phyloP scores from a whole-genome alignment of 257 asterid genomes.

The Paraleonurus japonicus region DNA sequence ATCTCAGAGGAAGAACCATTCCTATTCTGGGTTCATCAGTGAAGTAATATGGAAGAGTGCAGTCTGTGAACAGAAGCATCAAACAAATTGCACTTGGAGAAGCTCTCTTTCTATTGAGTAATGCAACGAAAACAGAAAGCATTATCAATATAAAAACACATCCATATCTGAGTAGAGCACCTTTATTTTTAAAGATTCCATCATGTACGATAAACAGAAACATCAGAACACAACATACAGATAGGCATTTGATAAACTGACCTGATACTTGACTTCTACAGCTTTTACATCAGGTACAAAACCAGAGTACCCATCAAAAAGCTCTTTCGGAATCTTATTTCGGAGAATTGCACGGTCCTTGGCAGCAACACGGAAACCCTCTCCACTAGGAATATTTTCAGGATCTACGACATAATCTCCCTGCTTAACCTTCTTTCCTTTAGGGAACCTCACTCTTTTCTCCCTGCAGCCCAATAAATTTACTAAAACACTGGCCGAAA shows the following conservation, averaged over 20 bases:
- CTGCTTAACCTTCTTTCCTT: constrained; percentile 78
- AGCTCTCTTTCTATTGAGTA: not conserved
- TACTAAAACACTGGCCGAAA: not conserved
- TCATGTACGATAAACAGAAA: not conserved
- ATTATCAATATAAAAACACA: not conserved
- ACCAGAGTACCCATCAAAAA: constrained; percentile 56
- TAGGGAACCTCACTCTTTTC: constrained; percentile 84
- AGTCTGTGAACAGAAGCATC: not conserved
- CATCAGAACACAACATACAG: not conserved
- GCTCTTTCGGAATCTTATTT: constrained; percentile 43
- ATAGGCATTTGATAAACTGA: constrained; percentile 18
- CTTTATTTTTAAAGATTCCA: not conserved
- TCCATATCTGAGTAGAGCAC: not conserved
- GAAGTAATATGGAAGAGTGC: not conserved
- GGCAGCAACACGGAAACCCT: constrained; percentile 64
- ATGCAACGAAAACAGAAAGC: not conserved
- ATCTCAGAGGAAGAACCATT: constrained; percentile 5
- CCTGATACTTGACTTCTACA: constrained; percentile 80
- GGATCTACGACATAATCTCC: constrained; percentile 54
- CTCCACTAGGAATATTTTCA: constrained; percentile 38
- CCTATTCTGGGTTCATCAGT: not conserved
- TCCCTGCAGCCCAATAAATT: constrained; percentile 43
- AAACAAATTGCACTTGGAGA: not conserved
- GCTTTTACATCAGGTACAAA: constrained; percentile 49
- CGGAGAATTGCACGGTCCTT: constrained; percentile 62